Percentiles rank a stretch among this genome's conserved stretches.
These are phyloP conservation scores for Ogataea kodamae DNA, from an alignment of 805 yeast species.

Conservation along the genomic window DNA sequence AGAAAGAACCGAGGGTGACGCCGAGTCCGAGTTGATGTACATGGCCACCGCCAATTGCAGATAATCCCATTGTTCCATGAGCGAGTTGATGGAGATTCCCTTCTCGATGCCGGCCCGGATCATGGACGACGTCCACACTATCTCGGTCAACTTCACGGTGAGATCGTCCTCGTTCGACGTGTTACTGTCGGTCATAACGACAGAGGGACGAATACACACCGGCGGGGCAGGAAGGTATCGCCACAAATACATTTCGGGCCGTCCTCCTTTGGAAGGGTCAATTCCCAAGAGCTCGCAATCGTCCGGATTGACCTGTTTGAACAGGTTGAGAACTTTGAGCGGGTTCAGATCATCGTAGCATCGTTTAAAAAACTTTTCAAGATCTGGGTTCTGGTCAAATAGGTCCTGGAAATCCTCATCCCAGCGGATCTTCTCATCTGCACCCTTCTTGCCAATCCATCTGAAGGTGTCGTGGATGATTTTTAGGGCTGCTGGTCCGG, in stretches of 20 bases:
- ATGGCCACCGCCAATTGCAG: conserved; percentile 92
- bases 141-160: conserved; percentile 92
- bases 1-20: conserved; percentile 74
- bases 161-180: conserved; percentile 96
- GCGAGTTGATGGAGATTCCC: conserved; percentile 86
- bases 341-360: conserved; percentile 95
- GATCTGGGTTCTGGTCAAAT: conserved; percentile 73
- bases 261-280: conserved; percentile 80
- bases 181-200: conserved; percentile 80
- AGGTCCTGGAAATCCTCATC: conserved; percentile 81
- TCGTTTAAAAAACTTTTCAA: conserved; percentile 80
- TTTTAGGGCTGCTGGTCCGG: conserved; percentile 90
- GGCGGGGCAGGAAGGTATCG: conserved; percentile 98
- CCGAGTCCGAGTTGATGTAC: conserved; percentile 95
- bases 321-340: conserved; percentile 77
- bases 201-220: conserved; percentile 97
- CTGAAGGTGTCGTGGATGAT: conserved; percentile 94
- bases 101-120: conserved; percentile 93
- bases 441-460: conserved; percentile 88
- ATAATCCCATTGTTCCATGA: conserved; percentile 99
- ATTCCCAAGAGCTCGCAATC: conserved; percentile 94
- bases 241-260: conserved; percentile 97
- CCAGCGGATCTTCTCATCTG: conserved; percentile 83
- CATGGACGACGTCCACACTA: conserved; percentile 93
- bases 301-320: conserved; percentile 77